Conservation (phyloP, 257 asterid species). For the Ilex asprella region DNA sequence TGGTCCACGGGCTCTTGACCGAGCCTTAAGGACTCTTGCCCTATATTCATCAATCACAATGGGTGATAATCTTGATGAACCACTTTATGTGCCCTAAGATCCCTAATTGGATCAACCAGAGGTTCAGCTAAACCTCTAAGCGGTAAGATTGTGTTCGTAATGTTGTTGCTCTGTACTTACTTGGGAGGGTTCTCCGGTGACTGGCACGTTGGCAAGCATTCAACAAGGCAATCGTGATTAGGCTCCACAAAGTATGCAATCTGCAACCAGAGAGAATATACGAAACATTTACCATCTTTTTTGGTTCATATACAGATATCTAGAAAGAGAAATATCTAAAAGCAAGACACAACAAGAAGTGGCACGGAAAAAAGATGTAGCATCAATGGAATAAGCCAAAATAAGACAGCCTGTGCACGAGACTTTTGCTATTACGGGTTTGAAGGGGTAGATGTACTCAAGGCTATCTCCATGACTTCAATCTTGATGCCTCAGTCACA, state of each 20-base stretch:
- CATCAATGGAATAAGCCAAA: neutral
- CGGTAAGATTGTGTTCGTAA: too few relatives aligned
- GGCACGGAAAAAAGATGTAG: neutral
- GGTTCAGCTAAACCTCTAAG: too few relatives aligned
- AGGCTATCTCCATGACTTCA: neutral
- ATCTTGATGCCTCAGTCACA: neutral
- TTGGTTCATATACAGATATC: neutral
- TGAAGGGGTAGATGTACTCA: too few relatives aligned
- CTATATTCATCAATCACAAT: too few relatives aligned
- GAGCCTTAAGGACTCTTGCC: too few relatives aligned
- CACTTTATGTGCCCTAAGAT: too few relatives aligned
- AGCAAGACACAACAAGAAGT: neutral
- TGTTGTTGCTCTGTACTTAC: slow-evolving; percentile 27
- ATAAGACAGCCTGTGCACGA: too few relatives aligned
- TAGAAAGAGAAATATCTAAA: neutral
- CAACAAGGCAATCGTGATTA: slow-evolving; percentile 66
- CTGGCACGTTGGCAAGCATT: slow-evolving; percentile 80
- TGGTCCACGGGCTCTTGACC: too few relatives aligned
- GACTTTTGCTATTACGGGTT: too few relatives aligned
- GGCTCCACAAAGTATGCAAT: slow-evolving; percentile 73
- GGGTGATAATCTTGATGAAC: too few relatives aligned
- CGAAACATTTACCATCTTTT: neutral
- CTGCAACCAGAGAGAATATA: slow-evolving; percentile 29
- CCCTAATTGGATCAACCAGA: too few relatives aligned
- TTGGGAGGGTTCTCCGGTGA: slow-evolving; percentile 70